Evolutionary conservation across 116 monocot species (phyloP), one percentile per base, ranked within the genome.

Genomic region (Phalaenopsis hybrid): DNA sequence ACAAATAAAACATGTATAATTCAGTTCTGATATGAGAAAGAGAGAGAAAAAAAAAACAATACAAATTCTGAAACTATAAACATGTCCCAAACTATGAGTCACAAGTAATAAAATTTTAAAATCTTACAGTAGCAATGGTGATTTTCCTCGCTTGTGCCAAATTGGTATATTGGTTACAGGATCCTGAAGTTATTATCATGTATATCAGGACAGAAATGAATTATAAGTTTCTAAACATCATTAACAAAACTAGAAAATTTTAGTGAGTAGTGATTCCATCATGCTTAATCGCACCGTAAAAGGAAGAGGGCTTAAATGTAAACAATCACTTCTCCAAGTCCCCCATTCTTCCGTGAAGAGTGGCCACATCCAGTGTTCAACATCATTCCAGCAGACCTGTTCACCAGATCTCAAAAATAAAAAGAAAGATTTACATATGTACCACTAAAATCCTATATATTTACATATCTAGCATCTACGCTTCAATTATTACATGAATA

Each of bases 291-390:
- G 12, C 57, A 98, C 95, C 61, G 77, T 87, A 83, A 89, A 95
- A 88, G 95, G 93, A 75, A 90, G 46, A 78, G 89, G 84, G 78
- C 98, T 89, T 44, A 98, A 79, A 45, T 92, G 86, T 44, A 98
- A 83, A 83, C 46, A 82, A 25, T 98, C 83, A 83, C 84, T 90
- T 86, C 98, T 93, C 98, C 98, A 95, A 75, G 86, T 84, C 0
- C 89, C 93, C 98, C 95, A 98, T 65, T 89, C 92, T 86, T 98
- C 98, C 23, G 84, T 86, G 75, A 95, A 98, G 76, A 98, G 90
- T 67, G 95, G 92, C 98, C 98, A 98, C 98, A 98, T 93, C 98
- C 98, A 98, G 70, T 98, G 98, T 37, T 85, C 34, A 55, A 98
- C 83, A 90, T 98, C 95, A 34, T 86, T 91, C 98, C 95, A 98